Percentiles rank a stretch among this genome's conserved stretches.
Evolutionary conservation across 495 filamentous ascomycete species (phyloP).

Genomic region (Talaromyces borbonicus): DNA sequence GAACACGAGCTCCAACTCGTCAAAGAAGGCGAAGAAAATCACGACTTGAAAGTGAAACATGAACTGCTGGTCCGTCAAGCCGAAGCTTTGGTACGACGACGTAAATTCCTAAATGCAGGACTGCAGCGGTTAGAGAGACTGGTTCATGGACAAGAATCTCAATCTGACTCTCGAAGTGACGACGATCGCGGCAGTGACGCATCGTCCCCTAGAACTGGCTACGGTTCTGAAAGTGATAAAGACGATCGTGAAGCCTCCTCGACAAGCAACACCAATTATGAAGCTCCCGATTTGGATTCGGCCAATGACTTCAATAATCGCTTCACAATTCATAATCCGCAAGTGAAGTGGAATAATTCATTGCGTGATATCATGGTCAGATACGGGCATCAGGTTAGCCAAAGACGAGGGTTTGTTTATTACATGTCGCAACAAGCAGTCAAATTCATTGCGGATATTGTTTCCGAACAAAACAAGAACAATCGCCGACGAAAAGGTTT

Average conservation of each 20-base stretch:
- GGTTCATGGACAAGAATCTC: slow-evolving; percentile 34
- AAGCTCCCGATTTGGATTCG: slow-evolving; percentile 48
- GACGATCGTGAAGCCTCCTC: slow-evolving; percentile 33
- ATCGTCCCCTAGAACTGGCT: slow-evolving; percentile 35
- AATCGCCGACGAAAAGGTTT: slow-evolving; percentile 39
- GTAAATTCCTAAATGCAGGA: slow-evolving; percentile 66
- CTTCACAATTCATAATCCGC: slow-evolving; percentile 94
- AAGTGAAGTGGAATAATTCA: slow-evolving; percentile 97
- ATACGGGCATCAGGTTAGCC: slow-evolving; percentile 95
- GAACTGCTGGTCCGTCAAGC: slow-evolving; percentile 61
- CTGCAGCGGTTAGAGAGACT: slow-evolving; percentile 54
- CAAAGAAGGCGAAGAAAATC: slow-evolving; percentile 41
- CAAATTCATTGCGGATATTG: slow-evolving; percentile 96
- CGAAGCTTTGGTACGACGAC: slow-evolving; percentile 59
- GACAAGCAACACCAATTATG: slow-evolving; percentile 32
- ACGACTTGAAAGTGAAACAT: slow-evolving; percentile 48
- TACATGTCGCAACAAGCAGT: slow-evolving; percentile 93
- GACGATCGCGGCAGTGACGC: slow-evolving; percentile 39
- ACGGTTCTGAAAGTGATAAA: slow-evolving; percentile 30
- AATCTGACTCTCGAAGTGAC: slow-evolving; percentile 19
- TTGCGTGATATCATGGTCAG: slow-evolving; percentile 91
- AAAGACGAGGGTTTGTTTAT: slow-evolving; percentile 92
- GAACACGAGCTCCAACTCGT: slow-evolving; percentile 56
- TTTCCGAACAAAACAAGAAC: slow-evolving; percentile 76
- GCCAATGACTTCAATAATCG: slow-evolving; percentile 94